Evolutionary conservation across 2,329 filamentous ascomycete species (phyloP).

Genomic region (Pseudocercospora eumusae): DNA sequence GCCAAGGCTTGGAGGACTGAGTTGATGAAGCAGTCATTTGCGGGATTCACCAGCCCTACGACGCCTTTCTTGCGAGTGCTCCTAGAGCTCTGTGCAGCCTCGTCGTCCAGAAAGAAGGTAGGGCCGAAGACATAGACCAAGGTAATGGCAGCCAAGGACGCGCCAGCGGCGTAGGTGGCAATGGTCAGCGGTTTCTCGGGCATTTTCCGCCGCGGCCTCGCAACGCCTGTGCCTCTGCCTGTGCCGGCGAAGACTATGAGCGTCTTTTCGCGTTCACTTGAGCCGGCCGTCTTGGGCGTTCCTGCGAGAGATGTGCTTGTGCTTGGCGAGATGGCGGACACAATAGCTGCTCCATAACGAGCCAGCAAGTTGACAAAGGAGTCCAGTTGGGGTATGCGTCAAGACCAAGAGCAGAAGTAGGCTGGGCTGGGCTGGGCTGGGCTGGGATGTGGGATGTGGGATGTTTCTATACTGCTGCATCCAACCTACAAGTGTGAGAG

Average conservation of each 20-base stretch:
- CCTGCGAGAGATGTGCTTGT: constrained; percentile 6
- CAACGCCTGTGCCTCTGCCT: constrained; percentile 21
- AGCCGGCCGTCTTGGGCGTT: constrained; percentile 15
- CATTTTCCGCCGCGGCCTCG: constrained; percentile 53
- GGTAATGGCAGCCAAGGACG: constrained; percentile 89
- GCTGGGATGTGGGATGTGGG: constrained; percentile 10
- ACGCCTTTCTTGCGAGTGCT: constrained; percentile 77
- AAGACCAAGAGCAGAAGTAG: not conserved
- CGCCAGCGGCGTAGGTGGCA: constrained; percentile 91
- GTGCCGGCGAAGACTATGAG: constrained; percentile 38
- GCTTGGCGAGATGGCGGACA: constrained; percentile 13
- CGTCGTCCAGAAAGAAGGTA: constrained; percentile 92
- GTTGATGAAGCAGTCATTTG: constrained; percentile 85
- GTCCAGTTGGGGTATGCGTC: constrained; percentile 16
- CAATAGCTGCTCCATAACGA: constrained; percentile 28
- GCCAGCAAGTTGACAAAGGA: constrained; percentile 19
- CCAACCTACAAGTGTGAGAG: too few relatives aligned
- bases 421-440: too few relatives aligned
- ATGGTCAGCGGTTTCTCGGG: constrained; percentile 80
- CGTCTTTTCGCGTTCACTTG: constrained; percentile 30
- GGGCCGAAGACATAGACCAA: constrained; percentile 96
- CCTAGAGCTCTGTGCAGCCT: constrained; percentile 59
- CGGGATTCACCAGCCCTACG: constrained; percentile 84
- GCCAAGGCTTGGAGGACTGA: constrained; percentile 91
- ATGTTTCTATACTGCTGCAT: constrained; percentile 2